phyloP scores from a whole-genome alignment of 768 basidiomycete species.

The Tephrocybe sp. region DNA sequence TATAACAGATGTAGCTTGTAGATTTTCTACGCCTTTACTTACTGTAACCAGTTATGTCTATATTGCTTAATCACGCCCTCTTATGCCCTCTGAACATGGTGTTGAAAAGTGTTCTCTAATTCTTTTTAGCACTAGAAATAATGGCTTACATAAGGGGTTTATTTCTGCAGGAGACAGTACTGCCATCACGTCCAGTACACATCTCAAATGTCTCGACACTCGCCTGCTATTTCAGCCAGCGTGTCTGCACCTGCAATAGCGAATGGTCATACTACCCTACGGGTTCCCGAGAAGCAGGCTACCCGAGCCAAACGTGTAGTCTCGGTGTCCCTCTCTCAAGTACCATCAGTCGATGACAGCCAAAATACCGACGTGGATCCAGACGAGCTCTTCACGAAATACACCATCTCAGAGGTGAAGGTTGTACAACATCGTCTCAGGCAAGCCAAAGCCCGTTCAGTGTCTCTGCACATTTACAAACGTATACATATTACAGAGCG shows the following conservation, averaged over 20 bases:
- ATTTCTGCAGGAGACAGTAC: conserved; percentile 4
- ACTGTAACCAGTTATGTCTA: conserved; percentile 11
- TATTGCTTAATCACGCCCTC: conserved; percentile 11
- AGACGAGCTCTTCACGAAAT: conserved; percentile 71
- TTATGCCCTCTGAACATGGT: conserved; percentile 1
- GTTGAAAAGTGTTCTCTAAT: background rate
- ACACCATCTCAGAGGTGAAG: conserved; percentile 71
- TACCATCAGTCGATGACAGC: conserved; percentile 18
- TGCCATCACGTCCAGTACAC: conserved; percentile 7
- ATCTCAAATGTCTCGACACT: conserved; percentile 25
- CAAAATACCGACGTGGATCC: conserved; percentile 42
- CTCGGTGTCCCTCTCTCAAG: conserved; percentile 21
- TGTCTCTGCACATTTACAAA: background rate
- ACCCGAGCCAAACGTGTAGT: conserved; percentile 4
- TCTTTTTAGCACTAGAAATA: background rate
- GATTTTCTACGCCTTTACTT: conserved; percentile 9
- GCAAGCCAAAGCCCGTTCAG: conserved; percentile 33
- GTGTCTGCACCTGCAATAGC: conserved; percentile 18
- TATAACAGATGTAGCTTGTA: conserved; percentile 2
- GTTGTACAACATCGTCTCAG: conserved; percentile 63
- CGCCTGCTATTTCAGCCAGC: conserved; percentile 20
- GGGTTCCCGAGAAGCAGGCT: conserved; percentile 14
- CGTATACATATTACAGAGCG: conserved; percentile 37
- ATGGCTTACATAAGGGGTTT: conserved; percentile 8
- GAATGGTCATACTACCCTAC: conserved; percentile 23